Percentiles rank a stretch among this genome's conserved stretches.
These are phyloP conservation scores for Sphagnurus paluster DNA, from an alignment of 1,284 basidiomycete genomes.

Conservation along the genomic window DNA sequence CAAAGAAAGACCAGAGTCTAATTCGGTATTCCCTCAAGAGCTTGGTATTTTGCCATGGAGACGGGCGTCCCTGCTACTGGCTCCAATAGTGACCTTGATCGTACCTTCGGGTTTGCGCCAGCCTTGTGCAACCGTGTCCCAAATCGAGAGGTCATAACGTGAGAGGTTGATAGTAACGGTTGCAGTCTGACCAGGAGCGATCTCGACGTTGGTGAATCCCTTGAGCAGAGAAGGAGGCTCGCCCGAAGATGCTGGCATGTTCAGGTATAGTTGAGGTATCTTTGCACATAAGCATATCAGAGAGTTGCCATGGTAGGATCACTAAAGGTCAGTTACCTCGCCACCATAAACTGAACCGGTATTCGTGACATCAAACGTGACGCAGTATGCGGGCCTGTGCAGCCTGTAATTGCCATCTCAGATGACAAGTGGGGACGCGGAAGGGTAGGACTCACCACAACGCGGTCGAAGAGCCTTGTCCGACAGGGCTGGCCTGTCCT, in stretches of 20 bases:
- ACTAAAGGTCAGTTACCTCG: conserved; percentile 3
- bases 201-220: conserved; percentile 62
- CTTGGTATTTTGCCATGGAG: conserved; percentile 36
- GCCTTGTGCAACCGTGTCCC: conserved; percentile 53
- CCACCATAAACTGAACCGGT: conserved; percentile 50
- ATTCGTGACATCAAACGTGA: conserved; percentile 62
- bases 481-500: conserved; percentile 47
- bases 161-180: conserved; percentile 58
- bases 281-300: conserved; percentile 22
- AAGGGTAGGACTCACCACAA: conserved; percentile 44
- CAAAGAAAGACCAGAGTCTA: too few relatives aligned
- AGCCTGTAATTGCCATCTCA: conserved; percentile 39
- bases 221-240: conserved; percentile 64
- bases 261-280: conserved; percentile 68
- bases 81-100: conserved; percentile 47
- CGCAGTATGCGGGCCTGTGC: conserved; percentile 58
- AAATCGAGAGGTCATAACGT: conserved; percentile 62
- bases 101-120: conserved; percentile 46
- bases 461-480: conserved; percentile 53
- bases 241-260: conserved; percentile 53
- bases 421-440: too few relatives aligned
- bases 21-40: too few relatives aligned
- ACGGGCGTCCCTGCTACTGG: conserved; percentile 52
- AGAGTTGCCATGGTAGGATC: neutral
- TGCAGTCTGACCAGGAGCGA: conserved; percentile 46